Percentiles rank a stretch among this genome's conserved stretches.
phyloP scores from a whole-genome alignment of 2,329 filamentous ascomycete genomes.

The Fusarium beomiforme region DNA sequence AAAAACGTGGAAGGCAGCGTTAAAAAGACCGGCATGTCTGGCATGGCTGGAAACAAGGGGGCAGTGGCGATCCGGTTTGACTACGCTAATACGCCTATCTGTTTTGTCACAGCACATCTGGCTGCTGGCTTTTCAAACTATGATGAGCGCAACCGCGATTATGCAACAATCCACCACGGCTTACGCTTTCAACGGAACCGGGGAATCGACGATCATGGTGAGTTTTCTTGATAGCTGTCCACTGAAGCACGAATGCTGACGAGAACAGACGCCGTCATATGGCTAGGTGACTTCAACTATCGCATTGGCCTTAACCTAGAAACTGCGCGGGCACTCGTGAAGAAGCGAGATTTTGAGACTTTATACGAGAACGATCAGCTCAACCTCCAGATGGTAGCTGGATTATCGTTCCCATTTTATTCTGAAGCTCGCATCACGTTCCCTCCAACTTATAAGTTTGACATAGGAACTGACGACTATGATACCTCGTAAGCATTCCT shows the following conservation, averaged over 20 bases:
- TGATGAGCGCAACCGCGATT: conserved; percentile 94
- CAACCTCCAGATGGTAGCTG: conserved; percentile 96
- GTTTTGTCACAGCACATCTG: conserved; percentile 95
- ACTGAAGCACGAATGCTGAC: conserved; percentile 33
- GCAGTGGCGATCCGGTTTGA: conserved; percentile 97
- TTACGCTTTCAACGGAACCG: conserved; percentile 91
- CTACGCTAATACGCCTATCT: conserved; percentile 90
- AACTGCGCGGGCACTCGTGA: conserved; percentile 77
- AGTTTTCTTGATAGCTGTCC: conserved; percentile 4
- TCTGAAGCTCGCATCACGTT: conserved; percentile 90
- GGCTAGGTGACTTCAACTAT: conserved; percentile 99
- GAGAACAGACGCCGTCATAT: conserved; percentile 76
- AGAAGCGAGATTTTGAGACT: conserved; percentile 76
- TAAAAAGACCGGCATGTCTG: conserved; percentile 94
- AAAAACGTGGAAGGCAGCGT: conserved; percentile 97
- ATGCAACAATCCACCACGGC: conserved; percentile 86
- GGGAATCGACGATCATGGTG: conserved; percentile 89
- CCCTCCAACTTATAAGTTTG: conserved; percentile 94
- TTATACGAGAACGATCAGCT: conserved; percentile 95
- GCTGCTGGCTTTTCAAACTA: conserved; percentile 97
- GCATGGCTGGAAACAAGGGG: conserved; percentile 98
- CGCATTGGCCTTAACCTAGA: conserved; percentile 88
- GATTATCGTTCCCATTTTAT: conserved; percentile 89
- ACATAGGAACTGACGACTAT: conserved; percentile 87
- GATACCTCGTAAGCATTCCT: conserved; percentile 78